Evolutionary conservation across 768 basidiomycete genomes (phyloP).

Genomic region (Suillus paluster): DNA sequence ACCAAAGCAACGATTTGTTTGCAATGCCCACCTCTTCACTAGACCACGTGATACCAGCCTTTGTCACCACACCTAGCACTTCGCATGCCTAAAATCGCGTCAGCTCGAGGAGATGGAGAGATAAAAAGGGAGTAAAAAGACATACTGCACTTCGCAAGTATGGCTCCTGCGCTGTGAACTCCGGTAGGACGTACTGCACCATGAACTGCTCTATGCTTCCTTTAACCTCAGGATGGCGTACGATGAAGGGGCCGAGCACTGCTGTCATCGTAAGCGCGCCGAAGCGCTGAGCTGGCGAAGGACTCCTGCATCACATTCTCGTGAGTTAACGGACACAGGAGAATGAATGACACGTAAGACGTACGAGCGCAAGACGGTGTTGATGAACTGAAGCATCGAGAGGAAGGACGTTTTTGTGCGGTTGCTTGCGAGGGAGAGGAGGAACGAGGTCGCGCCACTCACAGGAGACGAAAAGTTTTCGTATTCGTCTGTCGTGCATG

Average conservation of each 20-base stretch:
- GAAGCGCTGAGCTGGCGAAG: constrained; percentile 69
- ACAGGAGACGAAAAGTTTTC: constrained; percentile 79
- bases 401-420: constrained; percentile 83
- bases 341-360: constrained; percentile 33
- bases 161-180: constrained; percentile 65
- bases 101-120: constrained; percentile 1
- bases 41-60: constrained; percentile 68
- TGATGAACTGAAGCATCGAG: constrained; percentile 79
- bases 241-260: constrained; percentile 76
- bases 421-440: constrained; percentile 76
- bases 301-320: constrained; percentile 37
- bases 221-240: constrained; percentile 83
- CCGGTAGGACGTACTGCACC: constrained; percentile 72
- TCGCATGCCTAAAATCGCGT: constrained; percentile 69
- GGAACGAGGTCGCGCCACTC: constrained; percentile 79
- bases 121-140: constrained; percentile 16
- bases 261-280: constrained; percentile 86
- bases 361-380: constrained; percentile 69
- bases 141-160: constrained; percentile 81
- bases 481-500: constrained; percentile 68
- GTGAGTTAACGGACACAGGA: not conserved
- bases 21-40: constrained; percentile 55
- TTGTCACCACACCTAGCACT: constrained; percentile 75
- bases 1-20: constrained; percentile 1
- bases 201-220: constrained; percentile 79